phyloP scores from a whole-genome alignment of 371 early-diverging fungal genomes.

The Mortierella sp. region DNA sequence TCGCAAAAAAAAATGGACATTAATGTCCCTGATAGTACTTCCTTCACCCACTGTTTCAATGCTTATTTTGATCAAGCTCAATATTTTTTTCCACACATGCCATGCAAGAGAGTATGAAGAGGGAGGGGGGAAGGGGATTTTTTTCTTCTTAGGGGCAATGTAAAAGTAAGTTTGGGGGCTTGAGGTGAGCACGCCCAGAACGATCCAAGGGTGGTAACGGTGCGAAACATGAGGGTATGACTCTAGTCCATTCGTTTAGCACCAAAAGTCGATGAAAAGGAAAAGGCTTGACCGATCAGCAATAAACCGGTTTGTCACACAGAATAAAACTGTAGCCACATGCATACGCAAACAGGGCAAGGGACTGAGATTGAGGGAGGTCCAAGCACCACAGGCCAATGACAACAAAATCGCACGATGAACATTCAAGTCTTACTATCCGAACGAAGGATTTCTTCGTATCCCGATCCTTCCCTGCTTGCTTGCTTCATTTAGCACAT shows the following conservation, averaged over 20 bases:
- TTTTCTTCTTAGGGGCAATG: too few relatives aligned
- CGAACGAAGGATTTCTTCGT: neutral
- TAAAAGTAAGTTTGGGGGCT: neutral
- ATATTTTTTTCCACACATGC: neutral
- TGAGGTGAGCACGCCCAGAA: too few relatives aligned
- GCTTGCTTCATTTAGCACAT: neutral
- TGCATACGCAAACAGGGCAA: neutral
- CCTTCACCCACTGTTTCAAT: neutral
- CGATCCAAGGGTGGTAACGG: too few relatives aligned
- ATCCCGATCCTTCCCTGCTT: neutral
- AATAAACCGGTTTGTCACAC: slow-evolving; percentile 32
- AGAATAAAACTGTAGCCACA: neutral
- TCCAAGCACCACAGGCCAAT: neutral
- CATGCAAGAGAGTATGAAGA: neutral
- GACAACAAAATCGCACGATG: too few relatives aligned
- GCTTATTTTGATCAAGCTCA: slow-evolving; percentile 1
- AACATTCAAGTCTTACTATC: too few relatives aligned
- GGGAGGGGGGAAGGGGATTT: neutral
- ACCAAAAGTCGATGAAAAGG: neutral
- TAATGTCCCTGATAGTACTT: neutral
- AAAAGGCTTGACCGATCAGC: neutral
- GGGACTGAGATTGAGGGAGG: neutral
- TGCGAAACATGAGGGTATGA: too few relatives aligned
- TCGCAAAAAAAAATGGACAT: too few relatives aligned
- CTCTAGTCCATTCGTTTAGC: neutral